phyloP scores from a whole-genome alignment of 257 asterid species.

The Ligustrum vulgare region DNA sequence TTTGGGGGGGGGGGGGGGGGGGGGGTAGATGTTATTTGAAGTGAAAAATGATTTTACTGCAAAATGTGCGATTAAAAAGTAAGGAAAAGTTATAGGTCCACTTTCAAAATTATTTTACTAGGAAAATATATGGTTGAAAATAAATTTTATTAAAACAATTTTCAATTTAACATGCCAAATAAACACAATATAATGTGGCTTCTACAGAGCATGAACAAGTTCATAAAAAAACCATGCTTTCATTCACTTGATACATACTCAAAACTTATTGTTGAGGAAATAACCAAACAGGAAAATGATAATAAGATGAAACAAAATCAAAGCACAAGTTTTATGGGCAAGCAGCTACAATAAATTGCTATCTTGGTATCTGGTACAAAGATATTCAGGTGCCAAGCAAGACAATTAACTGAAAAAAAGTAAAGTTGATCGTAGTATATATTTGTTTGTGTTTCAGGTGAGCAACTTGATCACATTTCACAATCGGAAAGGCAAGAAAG shows the following conservation, averaged over 20 bases:
- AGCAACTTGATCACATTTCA: slow-evolving; percentile 1
- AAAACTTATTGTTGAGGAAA: slow-evolving; percentile 11
- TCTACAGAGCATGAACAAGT: not conserved
- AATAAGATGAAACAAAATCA: not conserved
- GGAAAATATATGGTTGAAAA: too few species aligned
- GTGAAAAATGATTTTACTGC: too few species aligned
- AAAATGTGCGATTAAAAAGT: too few species aligned
- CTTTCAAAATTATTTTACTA: too few species aligned
- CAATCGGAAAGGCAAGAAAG: not conserved
- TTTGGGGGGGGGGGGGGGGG: too few species aligned
- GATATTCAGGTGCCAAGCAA: slow-evolving; percentile 8
- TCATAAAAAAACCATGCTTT: not conserved
- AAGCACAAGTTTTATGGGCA: not conserved
- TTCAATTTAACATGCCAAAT: too few species aligned
- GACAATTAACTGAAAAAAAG: not conserved
- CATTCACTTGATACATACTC: not conserved
- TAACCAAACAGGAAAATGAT: not conserved
- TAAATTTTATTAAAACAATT: too few species aligned
- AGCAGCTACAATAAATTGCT: not conserved
- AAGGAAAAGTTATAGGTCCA: not conserved
- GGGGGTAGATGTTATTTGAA: too few species aligned
- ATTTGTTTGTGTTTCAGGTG: not conserved
- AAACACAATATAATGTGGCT: not conserved
- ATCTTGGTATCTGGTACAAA: not conserved
- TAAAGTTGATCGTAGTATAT: not conserved